phyloP scores from a whole-genome alignment of 495 filamentous ascomycete species.

The Niebla homalea region DNA sequence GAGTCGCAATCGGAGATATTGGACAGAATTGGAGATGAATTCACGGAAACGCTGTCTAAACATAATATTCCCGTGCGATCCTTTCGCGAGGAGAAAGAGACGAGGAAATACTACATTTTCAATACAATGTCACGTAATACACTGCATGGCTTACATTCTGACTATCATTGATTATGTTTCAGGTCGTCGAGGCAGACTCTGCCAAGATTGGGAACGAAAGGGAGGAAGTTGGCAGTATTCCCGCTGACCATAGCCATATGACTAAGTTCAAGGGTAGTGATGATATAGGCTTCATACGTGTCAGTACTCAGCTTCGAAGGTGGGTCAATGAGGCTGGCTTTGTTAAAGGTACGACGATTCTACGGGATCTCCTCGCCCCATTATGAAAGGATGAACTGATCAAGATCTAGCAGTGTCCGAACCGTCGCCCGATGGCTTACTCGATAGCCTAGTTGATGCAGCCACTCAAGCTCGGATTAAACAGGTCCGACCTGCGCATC shows the following conservation, averaged over 20 bases:
- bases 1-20: constrained; percentile 4
- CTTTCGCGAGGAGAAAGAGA: constrained; percentile 7
- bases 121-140: too few species aligned
- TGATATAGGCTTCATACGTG: constrained; percentile 25
- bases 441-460: constrained; percentile 2
- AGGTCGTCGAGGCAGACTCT: not conserved
- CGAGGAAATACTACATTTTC: constrained; percentile 6
- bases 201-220: constrained; percentile 2
- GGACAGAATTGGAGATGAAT: constrained; percentile 1
- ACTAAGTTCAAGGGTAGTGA: constrained; percentile 23
- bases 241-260: constrained; percentile 29
- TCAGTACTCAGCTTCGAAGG: constrained; percentile 40
- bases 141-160: too few species aligned
- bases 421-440: too few species aligned
- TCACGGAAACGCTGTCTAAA: not conserved
- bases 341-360: too few species aligned
- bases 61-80: constrained; percentile 1
- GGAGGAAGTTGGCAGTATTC: constrained; percentile 15
- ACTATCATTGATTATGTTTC: too few species aligned
- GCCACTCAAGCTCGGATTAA: constrained; percentile 2
- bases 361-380: too few species aligned
- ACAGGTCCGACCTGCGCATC: not conserved
- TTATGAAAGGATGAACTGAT: too few species aligned
- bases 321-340: constrained; percentile 46
- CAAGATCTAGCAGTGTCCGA: too few species aligned